Evolutionary conservation across 805 yeast genomes (phyloP).

Genomic region (Saccharomyces mikatae): DNA sequence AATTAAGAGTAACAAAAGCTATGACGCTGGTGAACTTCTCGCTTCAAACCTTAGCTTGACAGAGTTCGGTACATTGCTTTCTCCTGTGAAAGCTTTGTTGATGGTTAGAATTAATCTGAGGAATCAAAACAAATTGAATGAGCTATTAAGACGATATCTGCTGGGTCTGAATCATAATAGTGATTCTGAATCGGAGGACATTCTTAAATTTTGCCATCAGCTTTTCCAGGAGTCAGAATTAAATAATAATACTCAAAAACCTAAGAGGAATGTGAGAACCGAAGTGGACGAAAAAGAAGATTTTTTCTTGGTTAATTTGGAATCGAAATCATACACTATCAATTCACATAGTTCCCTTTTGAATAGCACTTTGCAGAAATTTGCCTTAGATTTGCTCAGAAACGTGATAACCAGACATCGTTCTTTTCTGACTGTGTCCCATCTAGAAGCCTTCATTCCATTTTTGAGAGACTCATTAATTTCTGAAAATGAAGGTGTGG

Average conservation of each 20-base stretch:
- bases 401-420: constrained; percentile 60
- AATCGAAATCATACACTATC: constrained; percentile 47
- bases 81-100: constrained; percentile 60
- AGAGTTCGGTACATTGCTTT: constrained; percentile 48
- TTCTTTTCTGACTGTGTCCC: constrained; percentile 47
- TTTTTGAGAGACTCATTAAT: constrained; percentile 50
- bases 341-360: constrained; percentile 51
- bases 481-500: constrained; percentile 71
- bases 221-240: constrained; percentile 48
- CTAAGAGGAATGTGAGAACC: constrained; percentile 13
- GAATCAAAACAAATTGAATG: constrained; percentile 69
- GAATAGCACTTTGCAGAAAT: constrained; percentile 56
- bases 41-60: constrained; percentile 55
- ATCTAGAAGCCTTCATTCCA: constrained; percentile 69
- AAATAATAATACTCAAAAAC: constrained; percentile 14
- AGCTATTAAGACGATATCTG: constrained; percentile 65
- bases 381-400: constrained; percentile 68
- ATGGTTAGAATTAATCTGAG: constrained; percentile 58
- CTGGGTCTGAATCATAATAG: constrained; percentile 71
- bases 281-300: constrained; percentile 40
- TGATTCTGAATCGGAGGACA: constrained; percentile 48
- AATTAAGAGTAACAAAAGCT: constrained; percentile 81
- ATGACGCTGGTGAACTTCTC: constrained; percentile 75
- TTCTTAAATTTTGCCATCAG: constrained; percentile 66
- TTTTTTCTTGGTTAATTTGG: constrained; percentile 68